phyloP scores from a whole-genome alignment of 2,329 filamentous ascomycete genomes.

The Macrophomina pseudophaseolina region DNA sequence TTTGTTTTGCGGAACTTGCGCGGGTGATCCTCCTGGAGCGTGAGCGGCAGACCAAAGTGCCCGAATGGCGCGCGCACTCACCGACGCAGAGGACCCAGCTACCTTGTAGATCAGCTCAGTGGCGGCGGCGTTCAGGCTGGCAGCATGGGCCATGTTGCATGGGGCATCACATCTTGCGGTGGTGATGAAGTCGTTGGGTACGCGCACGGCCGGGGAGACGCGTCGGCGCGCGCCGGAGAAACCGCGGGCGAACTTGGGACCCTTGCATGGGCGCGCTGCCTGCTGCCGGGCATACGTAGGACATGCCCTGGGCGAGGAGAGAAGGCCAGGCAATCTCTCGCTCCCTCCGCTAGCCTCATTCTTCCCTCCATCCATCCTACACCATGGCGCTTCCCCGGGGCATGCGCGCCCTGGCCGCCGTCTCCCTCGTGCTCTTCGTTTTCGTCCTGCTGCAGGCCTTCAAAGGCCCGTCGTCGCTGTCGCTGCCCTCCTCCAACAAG shows the following conservation, averaged over 20 bases:
- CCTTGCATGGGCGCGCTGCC: background rate
- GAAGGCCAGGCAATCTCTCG: constrained; percentile 8
- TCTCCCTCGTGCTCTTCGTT: constrained; percentile 73
- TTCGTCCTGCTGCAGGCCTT: constrained; percentile 81
- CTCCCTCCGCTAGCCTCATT: background rate
- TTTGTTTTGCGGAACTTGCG: constrained; percentile 41
- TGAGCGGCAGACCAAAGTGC: background rate
- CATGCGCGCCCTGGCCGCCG: constrained; percentile 76
- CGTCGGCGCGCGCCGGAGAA: constrained; percentile 8
- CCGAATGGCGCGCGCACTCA: background rate
- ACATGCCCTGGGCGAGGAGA: background rate
- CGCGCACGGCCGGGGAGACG: constrained; percentile 15
- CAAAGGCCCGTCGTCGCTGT: constrained; percentile 57
- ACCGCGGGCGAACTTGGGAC: background rate
- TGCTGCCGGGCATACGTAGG: background rate
- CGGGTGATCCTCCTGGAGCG: constrained; percentile 32
- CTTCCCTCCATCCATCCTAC: constrained; percentile 24
- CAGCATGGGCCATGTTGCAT: constrained; percentile 70
- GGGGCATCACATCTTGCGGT: constrained; percentile 1
- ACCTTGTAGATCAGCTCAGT: constrained; percentile 73
- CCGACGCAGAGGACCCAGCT: constrained; percentile 50
- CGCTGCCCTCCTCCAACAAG: constrained; percentile 42
- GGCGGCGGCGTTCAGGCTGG: constrained; percentile 66
- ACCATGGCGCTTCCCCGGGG: constrained; percentile 85
- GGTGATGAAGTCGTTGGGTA: constrained; percentile 17